These are phyloP conservation scores for Alternaria sp. DNA, from an alignment of 2,329 filamentous ascomycete genomes.

Conservation along the genomic window DNA sequence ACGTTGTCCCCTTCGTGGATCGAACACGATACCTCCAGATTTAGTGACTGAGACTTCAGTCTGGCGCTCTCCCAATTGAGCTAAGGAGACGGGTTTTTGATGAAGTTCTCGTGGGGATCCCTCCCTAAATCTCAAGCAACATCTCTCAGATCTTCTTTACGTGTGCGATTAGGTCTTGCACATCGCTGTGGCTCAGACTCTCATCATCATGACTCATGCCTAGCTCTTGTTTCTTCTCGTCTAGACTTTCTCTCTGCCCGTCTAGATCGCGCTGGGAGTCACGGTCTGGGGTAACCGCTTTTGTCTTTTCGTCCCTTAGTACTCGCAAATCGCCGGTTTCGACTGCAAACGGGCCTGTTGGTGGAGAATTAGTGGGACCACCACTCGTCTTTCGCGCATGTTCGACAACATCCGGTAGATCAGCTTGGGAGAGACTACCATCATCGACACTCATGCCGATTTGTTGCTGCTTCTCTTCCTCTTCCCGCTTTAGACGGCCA, in stretches of 20 bases:
- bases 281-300: background rate
- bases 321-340: slow-evolving; percentile 8
- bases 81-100: slow-evolving; percentile 3
- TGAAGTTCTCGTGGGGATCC: background rate
- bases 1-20: too few species aligned
- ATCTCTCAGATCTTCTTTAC: background rate
- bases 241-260: slow-evolving; percentile 3
- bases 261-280: slow-evolving; percentile 1
- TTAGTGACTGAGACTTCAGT: too few species aligned
- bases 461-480: slow-evolving; percentile 25
- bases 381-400: slow-evolving; percentile 10
- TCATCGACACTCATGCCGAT: slow-evolving; percentile 31
- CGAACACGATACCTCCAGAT: too few species aligned
- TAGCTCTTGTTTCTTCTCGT: slow-evolving; percentile 5
- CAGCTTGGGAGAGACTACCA: slow-evolving; percentile 25
- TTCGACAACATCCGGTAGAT: slow-evolving; percentile 18
- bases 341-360: background rate
- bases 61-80: too few species aligned
- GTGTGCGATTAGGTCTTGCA: slow-evolving; percentile 11
- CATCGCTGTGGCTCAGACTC: slow-evolving; percentile 5
- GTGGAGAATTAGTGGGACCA: background rate
- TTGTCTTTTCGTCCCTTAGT: background rate
- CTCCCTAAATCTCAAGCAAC: background rate
- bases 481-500: slow-evolving; percentile 7
- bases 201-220: slow-evolving; percentile 7